Evolutionary conservation across 108 stramenopile species (phyloP).

Genomic region (Nitzschia palea): DNA sequence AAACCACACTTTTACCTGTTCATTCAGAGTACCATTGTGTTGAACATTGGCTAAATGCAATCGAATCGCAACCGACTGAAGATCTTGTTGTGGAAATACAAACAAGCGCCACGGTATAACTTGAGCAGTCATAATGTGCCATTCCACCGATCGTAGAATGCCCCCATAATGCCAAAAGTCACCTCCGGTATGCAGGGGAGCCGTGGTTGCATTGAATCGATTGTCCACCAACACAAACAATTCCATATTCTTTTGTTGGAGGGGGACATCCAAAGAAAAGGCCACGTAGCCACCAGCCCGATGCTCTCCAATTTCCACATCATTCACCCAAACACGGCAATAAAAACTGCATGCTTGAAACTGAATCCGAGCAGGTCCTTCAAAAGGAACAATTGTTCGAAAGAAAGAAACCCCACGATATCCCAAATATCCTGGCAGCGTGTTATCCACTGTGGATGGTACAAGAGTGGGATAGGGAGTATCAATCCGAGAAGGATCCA

Average conservation of each 20-base stretch:
- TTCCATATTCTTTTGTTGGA: background rate
- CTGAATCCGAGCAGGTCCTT: slow-evolving; percentile 13
- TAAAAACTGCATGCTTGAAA: slow-evolving; percentile 49
- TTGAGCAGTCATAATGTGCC: slow-evolving; percentile 20
- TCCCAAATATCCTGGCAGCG: slow-evolving; percentile 34
- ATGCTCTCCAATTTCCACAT: slow-evolving; percentile 39
- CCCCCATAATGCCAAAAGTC: slow-evolving; percentile 54
- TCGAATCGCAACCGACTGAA: slow-evolving; percentile 9
- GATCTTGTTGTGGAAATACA: slow-evolving; percentile 18
- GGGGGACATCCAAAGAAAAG: slow-evolving; percentile 31
- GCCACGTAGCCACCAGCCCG: slow-evolving; percentile 48
- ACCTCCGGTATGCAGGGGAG: slow-evolving; percentile 48
- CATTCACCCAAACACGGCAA: slow-evolving; percentile 51
- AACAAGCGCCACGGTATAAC: slow-evolving; percentile 27
- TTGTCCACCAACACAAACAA: slow-evolving; percentile 41
- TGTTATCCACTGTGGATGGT: slow-evolving; percentile 37
- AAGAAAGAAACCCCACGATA: slow-evolving; percentile 37
- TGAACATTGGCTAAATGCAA: slow-evolving; percentile 11
- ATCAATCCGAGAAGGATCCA: slow-evolving; percentile 13
- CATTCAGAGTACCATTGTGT: background rate
- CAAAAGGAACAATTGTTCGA: slow-evolving; percentile 15
- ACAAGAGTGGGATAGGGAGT: slow-evolving; percentile 1
- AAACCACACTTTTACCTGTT: background rate
- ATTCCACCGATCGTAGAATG: slow-evolving; percentile 36
- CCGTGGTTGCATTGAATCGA: slow-evolving; percentile 44